A percentile compares a stretch with the other conserved stretches of the same genome.
phyloP scores from a whole-genome alignment of 257 asterid genomes.

The Solanum sejunctum region DNA sequence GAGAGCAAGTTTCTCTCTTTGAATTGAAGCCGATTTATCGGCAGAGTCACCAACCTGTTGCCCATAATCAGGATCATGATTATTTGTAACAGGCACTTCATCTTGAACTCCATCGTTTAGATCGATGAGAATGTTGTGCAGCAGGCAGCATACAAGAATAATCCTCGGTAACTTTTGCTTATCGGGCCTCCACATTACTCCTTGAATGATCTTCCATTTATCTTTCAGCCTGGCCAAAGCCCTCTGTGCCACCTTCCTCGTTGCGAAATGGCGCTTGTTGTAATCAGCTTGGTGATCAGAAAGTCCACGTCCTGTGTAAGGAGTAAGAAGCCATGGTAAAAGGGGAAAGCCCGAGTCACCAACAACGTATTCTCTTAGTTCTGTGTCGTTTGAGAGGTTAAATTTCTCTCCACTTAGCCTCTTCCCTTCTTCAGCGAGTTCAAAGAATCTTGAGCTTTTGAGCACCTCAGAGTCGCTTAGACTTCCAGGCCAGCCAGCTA shows the following conservation, averaged over 20 bases:
- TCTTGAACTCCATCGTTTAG: slow-evolving; percentile 3
- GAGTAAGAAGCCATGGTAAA: slow-evolving; percentile 22
- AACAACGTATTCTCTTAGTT: slow-evolving; percentile 7
- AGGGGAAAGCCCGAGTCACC: slow-evolving; percentile 21
- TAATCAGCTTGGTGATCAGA: neutral
- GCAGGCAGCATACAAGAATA: slow-evolving; percentile 10
- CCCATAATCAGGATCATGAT: neutral
- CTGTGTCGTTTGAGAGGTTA: neutral
- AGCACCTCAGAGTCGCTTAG: slow-evolving; percentile 5
- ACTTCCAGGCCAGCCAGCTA: slow-evolving; percentile 16
- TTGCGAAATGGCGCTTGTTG: slow-evolving; percentile 9
- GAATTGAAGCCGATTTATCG: neutral
- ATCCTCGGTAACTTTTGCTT: slow-evolving; percentile 13
- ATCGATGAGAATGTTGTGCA: slow-evolving; percentile 19
- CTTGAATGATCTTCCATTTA: slow-evolving; percentile 12
- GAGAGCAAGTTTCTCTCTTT: slow-evolving; percentile 19
- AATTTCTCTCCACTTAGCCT: slow-evolving; percentile 1
- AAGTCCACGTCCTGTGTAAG: slow-evolving; percentile 1
- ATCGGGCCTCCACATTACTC: slow-evolving; percentile 14
- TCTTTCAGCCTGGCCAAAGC: slow-evolving; percentile 17
- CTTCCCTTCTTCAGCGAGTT: slow-evolving; percentile 2
- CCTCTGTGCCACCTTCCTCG: slow-evolving; percentile 8
- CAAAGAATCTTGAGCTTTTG: neutral
- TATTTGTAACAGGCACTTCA: neutral
- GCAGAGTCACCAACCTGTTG: neutral